Evolutionary conservation across 129 eudicot species (phyloP), one percentile per base, ranked within the genome.

Genomic region (Tanacetum coccineum): DNA sequence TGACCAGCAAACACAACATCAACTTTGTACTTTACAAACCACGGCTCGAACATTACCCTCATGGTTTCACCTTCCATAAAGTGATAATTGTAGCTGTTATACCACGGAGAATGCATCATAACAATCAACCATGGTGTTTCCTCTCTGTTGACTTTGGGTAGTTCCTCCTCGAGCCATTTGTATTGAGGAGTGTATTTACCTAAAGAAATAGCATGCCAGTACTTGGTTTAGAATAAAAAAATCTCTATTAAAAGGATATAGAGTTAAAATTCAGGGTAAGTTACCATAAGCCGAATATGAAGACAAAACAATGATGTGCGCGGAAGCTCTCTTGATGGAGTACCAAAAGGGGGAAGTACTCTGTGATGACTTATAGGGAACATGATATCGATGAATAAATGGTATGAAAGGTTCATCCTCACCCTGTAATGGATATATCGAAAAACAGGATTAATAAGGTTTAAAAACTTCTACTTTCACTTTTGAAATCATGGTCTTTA

Each of bases 51-150:
- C 90, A 91, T 72, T 7, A 87, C 95, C 69, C 97, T 80, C 97
- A 91, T 91, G 70, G 83, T 72, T 82, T 91, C 97, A 5, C 95
- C 95, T 87, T 91, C 97, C 95, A 91, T 82, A 19, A 79, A 91
- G 58, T 91, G 97, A 79, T 77, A 79, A 54, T 82, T 79, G 78
- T 87, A 84, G 87, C 95, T 91, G 48, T 87, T 91, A 78, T 91
- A 91, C 89, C 88, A 81, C 5, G 97, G 97, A 1, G 93, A 66
- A 73, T 91, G 97, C 83, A 84, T 30, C 17, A 91, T 58, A 68
- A 91, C 95, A 68, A 91, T 82, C 74, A 91, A 44, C 97, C 97
- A 91, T n/a, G 97, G 97, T 14, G 95, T 91, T 64, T 84, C 83
- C 6, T 52, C 77, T 58, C 97, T 68, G 77, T 91, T 72, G 11